Conservation (phyloP, 2,329 filamentous ascomycete species). For the Alternaria gansuensis region DNA sequence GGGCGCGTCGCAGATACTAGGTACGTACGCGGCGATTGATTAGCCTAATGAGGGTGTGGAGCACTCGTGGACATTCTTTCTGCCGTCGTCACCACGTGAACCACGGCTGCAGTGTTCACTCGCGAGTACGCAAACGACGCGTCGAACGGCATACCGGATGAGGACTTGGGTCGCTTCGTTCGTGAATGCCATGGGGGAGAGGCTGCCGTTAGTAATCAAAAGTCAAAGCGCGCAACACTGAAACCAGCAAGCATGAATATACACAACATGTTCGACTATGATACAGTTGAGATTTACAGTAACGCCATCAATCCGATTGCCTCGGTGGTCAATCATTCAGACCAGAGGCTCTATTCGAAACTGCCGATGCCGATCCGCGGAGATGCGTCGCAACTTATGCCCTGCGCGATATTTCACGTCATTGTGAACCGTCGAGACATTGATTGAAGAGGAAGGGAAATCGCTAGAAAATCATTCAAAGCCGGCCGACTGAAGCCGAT, state of each 20-base stretch:
- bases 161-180: constrained; percentile 11
- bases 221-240: constrained; percentile 13
- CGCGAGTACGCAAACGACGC: constrained; percentile 22
- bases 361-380: constrained; percentile 15
- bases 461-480: constrained; percentile 16
- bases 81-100: constrained; percentile 24
- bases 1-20: constrained; percentile 11
- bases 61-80: constrained; percentile 18
- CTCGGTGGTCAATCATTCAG: neutral
- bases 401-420: constrained; percentile 30
- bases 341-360: constrained; percentile 1
- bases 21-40: constrained; percentile 28
- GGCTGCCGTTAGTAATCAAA: constrained; percentile 19
- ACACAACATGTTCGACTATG: constrained; percentile 10
- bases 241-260: constrained; percentile 1
- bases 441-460: constrained; percentile 23
- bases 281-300: constrained; percentile 20
- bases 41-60: constrained; percentile 47
- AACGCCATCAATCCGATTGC: constrained; percentile 5
- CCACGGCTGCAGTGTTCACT: constrained; percentile 19
- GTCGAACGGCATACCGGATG: constrained; percentile 32
- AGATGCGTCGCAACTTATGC: constrained; percentile 10
- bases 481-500: constrained; percentile 27
- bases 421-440: constrained; percentile 36
- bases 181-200: neutral